Base-by-base conservation (phyloP, 257 asterid species). In the Nicotiana obtusifolia region DNA sequence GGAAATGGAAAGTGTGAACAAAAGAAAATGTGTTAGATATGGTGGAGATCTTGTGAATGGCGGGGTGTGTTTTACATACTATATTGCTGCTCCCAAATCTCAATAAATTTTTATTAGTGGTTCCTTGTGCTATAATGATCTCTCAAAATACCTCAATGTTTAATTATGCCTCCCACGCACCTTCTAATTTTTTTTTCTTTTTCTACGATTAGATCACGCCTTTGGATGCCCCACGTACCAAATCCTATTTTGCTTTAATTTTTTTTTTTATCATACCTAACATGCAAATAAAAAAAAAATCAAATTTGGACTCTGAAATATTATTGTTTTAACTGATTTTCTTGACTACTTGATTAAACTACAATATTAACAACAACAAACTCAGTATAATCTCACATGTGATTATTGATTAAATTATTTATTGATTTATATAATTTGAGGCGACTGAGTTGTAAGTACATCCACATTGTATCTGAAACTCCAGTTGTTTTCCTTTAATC, bases 1-100 rank as follows among this genome's bases (percentile, higher is more conserved):
- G 57, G 30, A 69, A 5, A 8, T n/a, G 13, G 49, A 13, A 9
- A 41, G 49, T 41, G 49, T 41, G 11, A 41, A 8, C 3, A 35
- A 15, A 37, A 10, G 19, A 69, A 37, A n/a, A 2, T 69, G 35
- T 37, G 54, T 13, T 35, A 8, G 13, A 41, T 8, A 30, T 19
- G 85, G 84, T 35, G 76, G 59, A 86, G 81, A 85, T 82, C 81
- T 57, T 83, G 84, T 77, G 88, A 35, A 77, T 31, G 75, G 73
- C 35, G 76, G 53, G 65, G 37, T 47, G 76, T 37, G 35, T 20
- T 71, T 57, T 83, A 66, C 14, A 22, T 28, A 14, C 73, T 26
- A 52, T 20, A n/a, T 15, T 54, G 60, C 8, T 54, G 60, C 60
- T 14, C 7, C n/a, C 73, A 77, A 83, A 41, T 9, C 13, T 41